Evolutionary conservation across 2,329 filamentous ascomycete genomes (phyloP), one percentile per base, ranked within the genome.

Genomic region (Venturia nashicola): DNA sequence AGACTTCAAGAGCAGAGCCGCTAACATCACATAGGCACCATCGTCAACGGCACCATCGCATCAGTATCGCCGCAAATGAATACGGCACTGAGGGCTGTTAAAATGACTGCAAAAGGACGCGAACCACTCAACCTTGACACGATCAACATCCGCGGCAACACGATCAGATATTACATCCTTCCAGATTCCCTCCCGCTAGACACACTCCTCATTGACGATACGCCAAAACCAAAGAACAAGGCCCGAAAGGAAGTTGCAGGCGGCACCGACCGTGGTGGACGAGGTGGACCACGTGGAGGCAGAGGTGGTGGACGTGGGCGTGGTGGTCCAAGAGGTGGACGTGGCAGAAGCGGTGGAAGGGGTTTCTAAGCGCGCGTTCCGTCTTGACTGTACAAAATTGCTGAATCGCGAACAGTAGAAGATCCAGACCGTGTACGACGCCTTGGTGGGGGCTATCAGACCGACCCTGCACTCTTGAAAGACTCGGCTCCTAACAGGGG

Each of bases 181-280:
- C 94, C 94, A 64, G 94, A 99, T 79, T 94, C 90, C 67, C 83
- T 99, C 71, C 93, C 93, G 46, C 84, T 99, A 68, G 94, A 99
- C 77, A 97, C 93, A 48, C 83, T 99, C 62, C 83, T 99, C 67
- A 91, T 99, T 70, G 94, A 99, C 75, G 94, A 99, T 78, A 86
- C 91, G 71, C 91, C 93, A 61, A 99, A 99, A 82, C 93, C 94
- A 66, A 97, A 97, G 88, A 99, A 99, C 80, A 99, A 99, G 86
- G 93, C 94, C 34, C 86, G 93, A 74, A 99, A 99, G 83, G 94
- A 97, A 79, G 83, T 77, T 7, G 79, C 82, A 40, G 51, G 44
- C 18, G 20, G 51, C 18, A 83, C 85, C 65, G 72, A 75, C 64
- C 72, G 72, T 55, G 72, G 70, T 23, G 70, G 66, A 14, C 80